A percentile compares a stretch with the other conserved stretches of the same genome.
phyloP scores from a whole-genome alignment of 2,329 filamentous ascomycete genomes.

The Cercospora sp. region DNA sequence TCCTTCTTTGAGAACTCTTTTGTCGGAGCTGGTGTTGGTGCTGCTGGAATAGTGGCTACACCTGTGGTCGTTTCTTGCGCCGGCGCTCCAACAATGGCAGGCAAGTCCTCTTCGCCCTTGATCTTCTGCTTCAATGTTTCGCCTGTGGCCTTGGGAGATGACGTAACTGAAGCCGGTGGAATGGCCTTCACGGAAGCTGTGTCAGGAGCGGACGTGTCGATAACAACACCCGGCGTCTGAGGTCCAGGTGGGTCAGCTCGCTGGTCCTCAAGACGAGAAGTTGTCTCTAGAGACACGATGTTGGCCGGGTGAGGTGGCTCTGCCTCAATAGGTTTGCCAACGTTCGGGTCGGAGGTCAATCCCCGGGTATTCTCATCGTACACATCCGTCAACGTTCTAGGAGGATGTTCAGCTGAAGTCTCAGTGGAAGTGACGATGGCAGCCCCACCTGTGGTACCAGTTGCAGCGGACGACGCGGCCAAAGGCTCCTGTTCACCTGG shows the following conservation, averaged over 20 bases:
- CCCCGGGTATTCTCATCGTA: constrained; percentile 4
- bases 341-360: not conserved
- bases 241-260: constrained; percentile 14
- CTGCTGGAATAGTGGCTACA: constrained; percentile 1
- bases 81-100: constrained; percentile 7
- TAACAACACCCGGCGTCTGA: constrained; percentile 20
- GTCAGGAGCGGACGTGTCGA: constrained; percentile 14
- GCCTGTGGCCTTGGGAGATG: not conserved
- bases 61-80: not conserved
- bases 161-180: constrained; percentile 11
- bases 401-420: constrained; percentile 5
- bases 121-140: not conserved
- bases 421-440: not conserved
- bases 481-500: not conserved
- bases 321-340: not conserved
- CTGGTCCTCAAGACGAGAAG: constrained; percentile 16
- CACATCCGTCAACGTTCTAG: constrained; percentile 11
- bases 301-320: constrained; percentile 13
- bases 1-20: constrained; percentile 13
- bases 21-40: constrained; percentile 6
- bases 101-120: constrained; percentile 1
- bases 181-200: constrained; percentile 16
- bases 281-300: constrained; percentile 14
- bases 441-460: not conserved
- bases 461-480: not conserved